Evolutionary conservation across 2,329 filamentous ascomycete genomes (phyloP).

Genomic region (Colletotrichum liriopes): DNA sequence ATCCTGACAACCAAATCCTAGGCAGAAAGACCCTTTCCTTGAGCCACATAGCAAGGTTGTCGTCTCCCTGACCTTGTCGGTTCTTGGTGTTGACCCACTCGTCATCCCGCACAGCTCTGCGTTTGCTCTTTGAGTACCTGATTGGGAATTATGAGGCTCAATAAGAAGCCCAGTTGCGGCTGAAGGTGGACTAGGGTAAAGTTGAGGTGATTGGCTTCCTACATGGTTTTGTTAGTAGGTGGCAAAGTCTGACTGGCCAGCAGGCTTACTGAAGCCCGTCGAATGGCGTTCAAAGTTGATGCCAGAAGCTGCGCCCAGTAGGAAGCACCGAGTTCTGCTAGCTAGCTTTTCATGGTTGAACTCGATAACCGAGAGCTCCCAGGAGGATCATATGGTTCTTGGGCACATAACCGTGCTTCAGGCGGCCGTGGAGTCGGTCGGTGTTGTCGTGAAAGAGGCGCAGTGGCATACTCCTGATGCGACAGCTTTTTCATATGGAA

Average conservation of each 20-base stretch:
- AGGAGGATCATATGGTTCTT: not conserved
- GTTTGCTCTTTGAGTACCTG: not conserved
- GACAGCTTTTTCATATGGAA: not conserved
- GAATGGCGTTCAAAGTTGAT: not conserved
- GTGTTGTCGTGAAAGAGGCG: not conserved
- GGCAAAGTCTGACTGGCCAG: not conserved
- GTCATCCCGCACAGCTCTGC: not conserved
- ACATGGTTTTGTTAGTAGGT: not conserved
- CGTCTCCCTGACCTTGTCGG: not conserved
- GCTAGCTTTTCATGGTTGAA: no score
- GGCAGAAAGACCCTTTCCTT: not conserved
- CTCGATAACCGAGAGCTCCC: not conserved
- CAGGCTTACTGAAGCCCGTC: not conserved
- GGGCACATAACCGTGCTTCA: not conserved
- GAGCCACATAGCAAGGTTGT: not conserved
- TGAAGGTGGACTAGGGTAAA: not conserved
- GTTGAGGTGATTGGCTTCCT: not conserved
- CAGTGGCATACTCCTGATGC: not conserved
- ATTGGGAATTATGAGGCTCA: not conserved
- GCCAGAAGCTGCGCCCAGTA: not conserved
- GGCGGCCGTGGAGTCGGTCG: not conserved
- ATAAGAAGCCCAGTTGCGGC: not conserved
- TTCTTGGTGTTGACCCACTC: not conserved
- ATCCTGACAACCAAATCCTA: not conserved
- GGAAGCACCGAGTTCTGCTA: not conserved